Base-by-base conservation (phyloP, 768 basidiomycete genomes). In the Mrakia gelida region DNA sequence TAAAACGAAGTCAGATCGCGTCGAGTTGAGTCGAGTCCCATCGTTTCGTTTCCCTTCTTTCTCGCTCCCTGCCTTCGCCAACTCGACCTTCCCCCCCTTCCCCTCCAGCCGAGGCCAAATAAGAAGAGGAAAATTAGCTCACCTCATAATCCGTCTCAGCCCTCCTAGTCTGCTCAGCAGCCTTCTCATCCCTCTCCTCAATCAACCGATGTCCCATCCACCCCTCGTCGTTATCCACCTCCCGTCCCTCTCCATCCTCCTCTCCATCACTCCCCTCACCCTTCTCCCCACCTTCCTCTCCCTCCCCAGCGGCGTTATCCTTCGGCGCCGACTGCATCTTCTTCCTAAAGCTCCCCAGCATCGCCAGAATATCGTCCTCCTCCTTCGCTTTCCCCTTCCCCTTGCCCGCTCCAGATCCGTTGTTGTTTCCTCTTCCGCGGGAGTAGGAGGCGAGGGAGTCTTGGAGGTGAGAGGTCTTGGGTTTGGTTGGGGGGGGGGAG, bases 401-500 rank as follows among this genome's bases (percentile, higher is more conserved):
- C 30, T 71, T 75, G 32, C 26, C 2, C 2, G 18, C 49, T 21
- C 18, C 13, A 5, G 38, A 38, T 38, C 49, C 49, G 18, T 9
- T 13, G 18, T 9, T 13, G 30, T 45, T 23, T 9, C 59, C 70
- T 1, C 77, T 32, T 13, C 71, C 71, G 21, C 75, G 67, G 1
- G 74, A 63, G 74, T 79, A 79, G 5, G 45, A 23, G 2, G 74
- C 78, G 32, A 79, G 78, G n/a, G 49, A 43, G n/a, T 45, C 71
- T 28, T 75, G 74, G 32, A 79, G 78, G 18, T 56, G 61, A 2
- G 78, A 79, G 81, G 26, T 88, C 87, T 63, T 93, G 91, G 45
- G 91, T 52, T 52, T 52, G 91, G 81, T 91, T 91, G 8, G 21
- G 56, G 72, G 16, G 81, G 82, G 30, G 77, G 21, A 68, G 52